Base-by-base conservation (phyloP, 2,329 filamentous ascomycete genomes). In the Talaromyces sp. region DNA sequence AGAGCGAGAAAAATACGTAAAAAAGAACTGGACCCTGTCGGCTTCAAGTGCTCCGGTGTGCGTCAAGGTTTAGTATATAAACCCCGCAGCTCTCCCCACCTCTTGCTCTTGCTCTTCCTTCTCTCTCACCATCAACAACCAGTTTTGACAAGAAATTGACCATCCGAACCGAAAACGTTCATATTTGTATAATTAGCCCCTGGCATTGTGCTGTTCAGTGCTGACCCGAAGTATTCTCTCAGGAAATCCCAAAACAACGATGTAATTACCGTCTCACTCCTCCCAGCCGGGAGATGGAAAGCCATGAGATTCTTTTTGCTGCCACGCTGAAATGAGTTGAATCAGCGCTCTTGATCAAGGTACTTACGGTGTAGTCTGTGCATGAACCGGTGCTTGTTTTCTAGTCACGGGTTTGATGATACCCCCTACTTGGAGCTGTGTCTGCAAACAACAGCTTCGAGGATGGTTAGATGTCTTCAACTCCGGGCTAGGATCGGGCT, bases 371-470 rank as follows among this genome's bases (percentile, higher is more conserved):
- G 76, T 75, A 68, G 56, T 65, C 72, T 68, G 74, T 79, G 78
- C 83, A 83, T 87, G 85, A 82, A 83, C 85, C 85, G 85, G 85
- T 87, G 85, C 82, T 81, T 79, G 79, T 79, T 75, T 79, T 65
- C 61, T 50, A 68, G 69, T 61, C 66, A 64, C 61, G 61, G 59
- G 63, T 64, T 21, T 32, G 29, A 52, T 50, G 29, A n/a, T 27
- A 35, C 67, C 66, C 65, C 58, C 66, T 67, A 64, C 62, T 60
- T 60, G 53, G 64, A 70, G 67, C 69, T 55, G 59, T 54, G 58
- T 31, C n/a, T n/a, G n/a, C n/a, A n/a, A n/a, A n/a, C n/a, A 9
- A 9, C 32, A 38, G 35, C 14, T 38, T 38, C 35, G 17, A 35
- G 32, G 14, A 35, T 13, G 32, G 13, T 17, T 38, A 38, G 38